These are phyloP conservation scores for Trichosporon sp. DNA, from an alignment of 1,284 basidiomycete species.

Conservation along the genomic window DNA sequence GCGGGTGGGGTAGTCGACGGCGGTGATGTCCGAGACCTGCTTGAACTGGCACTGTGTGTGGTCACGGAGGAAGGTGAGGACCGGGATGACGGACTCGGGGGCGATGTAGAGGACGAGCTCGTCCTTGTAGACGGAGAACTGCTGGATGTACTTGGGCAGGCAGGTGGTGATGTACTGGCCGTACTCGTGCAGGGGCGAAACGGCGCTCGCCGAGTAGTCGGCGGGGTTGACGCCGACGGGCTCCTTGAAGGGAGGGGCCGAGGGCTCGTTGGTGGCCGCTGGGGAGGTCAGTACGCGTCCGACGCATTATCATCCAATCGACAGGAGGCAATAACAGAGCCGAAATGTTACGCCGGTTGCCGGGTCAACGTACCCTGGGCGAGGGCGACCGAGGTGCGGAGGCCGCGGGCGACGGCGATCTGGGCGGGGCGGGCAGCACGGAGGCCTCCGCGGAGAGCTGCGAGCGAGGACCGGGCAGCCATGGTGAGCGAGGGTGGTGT, in stretches of 20 bases:
- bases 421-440: slow-evolving; percentile 10
- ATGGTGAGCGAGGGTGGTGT: slow-evolving; percentile 22
- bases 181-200: slow-evolving; percentile 75
- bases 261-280: slow-evolving; percentile 31
- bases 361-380: slow-evolving; percentile 27
- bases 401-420: slow-evolving; percentile 22
- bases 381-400: slow-evolving; percentile 28
- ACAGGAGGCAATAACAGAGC: slow-evolving; percentile 4
- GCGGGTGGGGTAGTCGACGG: slow-evolving; percentile 90
- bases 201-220: slow-evolving; percentile 63
- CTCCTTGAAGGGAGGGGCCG: slow-evolving; percentile 75
- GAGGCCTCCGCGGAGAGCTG: slow-evolving; percentile 25
- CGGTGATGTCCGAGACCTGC: slow-evolving; percentile 85
- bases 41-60: slow-evolving; percentile 97
- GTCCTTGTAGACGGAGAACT: slow-evolving; percentile 97
- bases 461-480: slow-evolving; percentile 33
- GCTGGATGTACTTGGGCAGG: slow-evolving; percentile 90
- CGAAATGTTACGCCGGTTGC: not conserved
- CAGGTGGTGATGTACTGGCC: slow-evolving; percentile 86
- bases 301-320: not conserved
- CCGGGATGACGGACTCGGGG: slow-evolving; percentile 76
- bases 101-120: slow-evolving; percentile 79
- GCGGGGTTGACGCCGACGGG: slow-evolving; percentile 80
- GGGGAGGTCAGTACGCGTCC: slow-evolving; percentile 1
- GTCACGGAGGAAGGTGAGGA: slow-evolving; percentile 90